Percentiles rank a stretch among this genome's conserved stretches.
Conservation (phyloP, 169 alveolate genomes). For the Plasmodium falciparum region DNA sequence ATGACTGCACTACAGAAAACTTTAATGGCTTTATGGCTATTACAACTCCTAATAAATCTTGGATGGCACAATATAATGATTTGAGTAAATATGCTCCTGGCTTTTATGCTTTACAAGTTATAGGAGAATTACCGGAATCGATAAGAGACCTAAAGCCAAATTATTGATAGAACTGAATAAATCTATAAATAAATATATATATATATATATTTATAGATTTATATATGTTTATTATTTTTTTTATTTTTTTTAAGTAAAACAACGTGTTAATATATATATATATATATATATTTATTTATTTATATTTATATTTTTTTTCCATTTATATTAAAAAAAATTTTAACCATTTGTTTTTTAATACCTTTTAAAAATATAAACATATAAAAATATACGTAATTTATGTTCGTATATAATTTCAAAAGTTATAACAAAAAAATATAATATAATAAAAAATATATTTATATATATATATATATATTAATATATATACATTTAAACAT, state of each 20-base stretch:
- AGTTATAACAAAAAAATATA: background rate
- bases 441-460: background rate
- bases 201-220: no score
- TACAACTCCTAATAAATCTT: slow-evolving; percentile 89
- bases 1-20: slow-evolving; percentile 90
- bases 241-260: no score
- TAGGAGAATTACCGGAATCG: slow-evolving; percentile 89
- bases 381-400: no score
- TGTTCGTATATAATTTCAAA: background rate
- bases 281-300: no score
- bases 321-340: no score
- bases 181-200: no score
- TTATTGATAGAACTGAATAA: slow-evolving; percentile 6
- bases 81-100: slow-evolving; percentile 89
- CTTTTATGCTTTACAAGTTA: slow-evolving; percentile 91
- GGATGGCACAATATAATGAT: slow-evolving; percentile 92
- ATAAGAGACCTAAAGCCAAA: slow-evolving; percentile 75
- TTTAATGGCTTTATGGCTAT: slow-evolving; percentile 89
- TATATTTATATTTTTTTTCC: no score
- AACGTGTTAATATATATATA: no score
- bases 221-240: no score
- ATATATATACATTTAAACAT: background rate
- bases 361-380: no score
- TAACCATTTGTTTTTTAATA: no score
- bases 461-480: background rate